A percentile compares a stretch with the other conserved stretches of the same genome.
These are phyloP conservation scores for Candida takata DNA, from an alignment of 805 yeast genomes.

Conservation along the genomic window DNA sequence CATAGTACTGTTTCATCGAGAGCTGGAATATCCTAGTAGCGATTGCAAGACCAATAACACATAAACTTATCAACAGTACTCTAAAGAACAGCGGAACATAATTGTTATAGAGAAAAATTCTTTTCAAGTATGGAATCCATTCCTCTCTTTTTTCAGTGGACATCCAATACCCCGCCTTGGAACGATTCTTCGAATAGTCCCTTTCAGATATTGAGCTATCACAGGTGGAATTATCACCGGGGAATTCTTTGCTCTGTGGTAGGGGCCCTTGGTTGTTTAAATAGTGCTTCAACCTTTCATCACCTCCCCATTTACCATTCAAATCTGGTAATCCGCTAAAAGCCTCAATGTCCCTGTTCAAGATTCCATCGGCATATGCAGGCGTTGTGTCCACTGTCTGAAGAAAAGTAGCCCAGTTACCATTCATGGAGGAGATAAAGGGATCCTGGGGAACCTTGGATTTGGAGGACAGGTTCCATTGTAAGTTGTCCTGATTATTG, in stretches of 20 bases:
- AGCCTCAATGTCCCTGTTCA: slow-evolving; percentile 18
- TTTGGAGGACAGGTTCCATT: background rate
- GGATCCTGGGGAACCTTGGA: slow-evolving; percentile 20
- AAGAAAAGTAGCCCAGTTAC: slow-evolving; percentile 47
- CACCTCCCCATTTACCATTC: slow-evolving; percentile 66
- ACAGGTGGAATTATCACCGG: background rate
- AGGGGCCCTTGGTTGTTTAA: slow-evolving; percentile 30
- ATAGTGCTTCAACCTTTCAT: slow-evolving; percentile 47
- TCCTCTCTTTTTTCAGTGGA: slow-evolving; percentile 53
- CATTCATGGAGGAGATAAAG: slow-evolving; percentile 30
- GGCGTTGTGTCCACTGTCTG: slow-evolving; percentile 39
- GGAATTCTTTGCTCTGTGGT: slow-evolving; percentile 1
- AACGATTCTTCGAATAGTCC: slow-evolving; percentile 35
- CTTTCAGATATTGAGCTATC: slow-evolving; percentile 14
- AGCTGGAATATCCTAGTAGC: slow-evolving; percentile 52
- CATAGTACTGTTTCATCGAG: slow-evolving; percentile 23
- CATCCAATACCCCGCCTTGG: slow-evolving; percentile 66
- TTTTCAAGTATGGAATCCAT: slow-evolving; percentile 54
- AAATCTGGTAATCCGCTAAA: slow-evolving; percentile 32
- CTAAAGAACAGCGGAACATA: slow-evolving; percentile 76
- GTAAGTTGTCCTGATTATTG: background rate
- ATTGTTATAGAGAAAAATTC: slow-evolving; percentile 65
- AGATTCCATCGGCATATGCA: slow-evolving; percentile 24
- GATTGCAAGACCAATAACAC: slow-evolving; percentile 63
- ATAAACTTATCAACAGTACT: slow-evolving; percentile 47